Evolutionary conservation across 2,329 filamentous ascomycete genomes (phyloP), one percentile per base, ranked within the genome.

Genomic region (Byssothecium circinans): DNA sequence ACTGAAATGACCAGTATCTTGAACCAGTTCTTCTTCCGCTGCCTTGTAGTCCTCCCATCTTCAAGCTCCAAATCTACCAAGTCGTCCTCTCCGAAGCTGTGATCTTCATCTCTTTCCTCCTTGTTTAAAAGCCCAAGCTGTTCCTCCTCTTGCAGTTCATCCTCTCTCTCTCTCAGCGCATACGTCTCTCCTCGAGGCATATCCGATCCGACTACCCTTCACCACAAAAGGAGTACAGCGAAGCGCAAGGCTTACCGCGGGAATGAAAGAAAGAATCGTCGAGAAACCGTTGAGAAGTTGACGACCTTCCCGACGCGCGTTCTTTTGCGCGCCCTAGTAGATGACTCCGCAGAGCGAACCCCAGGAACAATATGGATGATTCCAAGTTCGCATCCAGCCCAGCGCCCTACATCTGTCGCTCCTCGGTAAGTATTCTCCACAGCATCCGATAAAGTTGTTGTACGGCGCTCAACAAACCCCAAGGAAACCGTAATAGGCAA

Each of bases 91-190:
- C 49, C 50, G 27, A n/a, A n/a, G n/a, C n/a, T n/a, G n/a, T n/a
- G n/a, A n/a, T n/a, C n/a, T n/a, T 48, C 48, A 8, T 49, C 50
- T 45, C 43, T 39, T 22, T 41, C n/a, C n/a, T n/a, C n/a, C n/a
- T n/a, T n/a, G n/a, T n/a, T 29, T 3, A 63, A 43, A 12, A 67
- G 50, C 7, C 62, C 61, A n/a, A 54, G 51, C 48, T 63, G 58
- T 22, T 64, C 61, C 17, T 45, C 36, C 32, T 50, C 48, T 41
- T 49, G 38, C 37, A 32, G 45, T 29, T 46, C 35, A 7, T 51
- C 6, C 42, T 19, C 10, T 29, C 44, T 51, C 29, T 45, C 45
- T 47, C 33, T 15, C 41, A 47, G 19, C 23, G 40, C 34, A 19
- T 52, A 54, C 11, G 33, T 45, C 38, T 55, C 36, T 15, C 34